A percentile compares a stretch with the other conserved stretches of the same genome.
Conservation (phyloP, 495 filamentous ascomycete species). For the Mycothermus thermophilus region DNA sequence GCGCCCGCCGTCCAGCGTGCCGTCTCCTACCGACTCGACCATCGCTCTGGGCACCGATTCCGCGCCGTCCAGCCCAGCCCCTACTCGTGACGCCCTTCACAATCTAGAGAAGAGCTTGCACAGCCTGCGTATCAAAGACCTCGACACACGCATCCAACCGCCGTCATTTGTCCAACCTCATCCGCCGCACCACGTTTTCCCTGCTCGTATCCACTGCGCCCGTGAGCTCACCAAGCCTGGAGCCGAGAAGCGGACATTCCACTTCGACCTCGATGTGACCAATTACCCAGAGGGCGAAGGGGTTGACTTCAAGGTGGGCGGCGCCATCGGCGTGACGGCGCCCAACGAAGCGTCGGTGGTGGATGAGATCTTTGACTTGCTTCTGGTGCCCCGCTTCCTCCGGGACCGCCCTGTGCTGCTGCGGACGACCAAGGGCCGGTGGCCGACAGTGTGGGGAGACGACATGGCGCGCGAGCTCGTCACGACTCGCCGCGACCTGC, state of each 20-base stretch:
- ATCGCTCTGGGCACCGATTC: constrained; percentile 15
- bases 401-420: constrained; percentile 70
- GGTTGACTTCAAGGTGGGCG: constrained; percentile 91
- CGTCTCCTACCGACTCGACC: constrained; percentile 28
- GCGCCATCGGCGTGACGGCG: constrained; percentile 83
- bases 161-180: constrained; percentile 91
- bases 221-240: constrained; percentile 80
- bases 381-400: constrained; percentile 61
- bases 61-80: neutral
- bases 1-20: constrained; percentile 17
- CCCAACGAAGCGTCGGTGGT: constrained; percentile 70
- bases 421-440: constrained; percentile 65
- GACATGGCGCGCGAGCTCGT: constrained; percentile 67
- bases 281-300: constrained; percentile 79
- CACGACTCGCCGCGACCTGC: constrained; percentile 76
- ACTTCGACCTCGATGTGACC: constrained; percentile 93
- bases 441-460: constrained; percentile 98
- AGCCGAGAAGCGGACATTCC: constrained; percentile 92
- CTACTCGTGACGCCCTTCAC: too few species aligned
- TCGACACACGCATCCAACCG: constrained; percentile 47
- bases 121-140: constrained; percentile 23
- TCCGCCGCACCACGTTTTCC: constrained; percentile 78
- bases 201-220: constrained; percentile 65
- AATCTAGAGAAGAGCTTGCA: constrained; percentile 15
- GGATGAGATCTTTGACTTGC: constrained; percentile 66